Evolutionary conservation across 768 basidiomycete genomes (phyloP), one percentile per base, ranked within the genome.

Genomic region (Crucibulum laeve): DNA sequence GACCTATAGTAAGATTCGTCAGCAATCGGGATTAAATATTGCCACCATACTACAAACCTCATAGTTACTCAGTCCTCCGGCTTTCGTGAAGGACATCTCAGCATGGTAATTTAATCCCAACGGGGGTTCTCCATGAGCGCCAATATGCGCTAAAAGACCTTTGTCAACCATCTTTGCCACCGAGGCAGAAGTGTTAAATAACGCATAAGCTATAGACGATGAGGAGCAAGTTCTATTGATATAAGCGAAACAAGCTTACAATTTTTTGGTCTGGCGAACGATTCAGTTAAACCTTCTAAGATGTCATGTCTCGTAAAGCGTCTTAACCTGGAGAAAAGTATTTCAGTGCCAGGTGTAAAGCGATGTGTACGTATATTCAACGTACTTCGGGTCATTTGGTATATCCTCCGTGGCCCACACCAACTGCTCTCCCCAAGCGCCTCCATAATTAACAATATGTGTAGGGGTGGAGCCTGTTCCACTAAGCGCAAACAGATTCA

Each of bases 401-500:
- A 87, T 61, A 58, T 86, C 78, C 26, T 76, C 65, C 1, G 57
- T 69, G 3, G 82, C 82, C 84, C 85, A 88, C 10, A 87, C 69
- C 43, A 70, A 62, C 49, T 87, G 76, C 49, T 88, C 85, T 3
- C 85, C 86, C 56, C 60, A 73, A 1, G 67, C 69, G 15, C 86
- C 86, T n/a, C 86, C 86, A 54, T 87, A 88, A 54, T 87, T 80
- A 19, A 87, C 86, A 23, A 87, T 62, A 49, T 87, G 86, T 0
- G 86, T 88, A 2, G 86, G 86, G 0, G 85, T 86, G 21, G 75
- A 68, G 10, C 80, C 84, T 10, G 86, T 86, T 3, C 86, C 86
- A 53, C 84, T 87, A 54, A 67, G 43, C 3, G 78, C 76, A 53
- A 70, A 87, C 10, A 88, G 64, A 0, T 67, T 80, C 19, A 81